Conservation (phyloP, 495 filamentous ascomycete species). For the Lasiosphaeriaceae sp. region DNA sequence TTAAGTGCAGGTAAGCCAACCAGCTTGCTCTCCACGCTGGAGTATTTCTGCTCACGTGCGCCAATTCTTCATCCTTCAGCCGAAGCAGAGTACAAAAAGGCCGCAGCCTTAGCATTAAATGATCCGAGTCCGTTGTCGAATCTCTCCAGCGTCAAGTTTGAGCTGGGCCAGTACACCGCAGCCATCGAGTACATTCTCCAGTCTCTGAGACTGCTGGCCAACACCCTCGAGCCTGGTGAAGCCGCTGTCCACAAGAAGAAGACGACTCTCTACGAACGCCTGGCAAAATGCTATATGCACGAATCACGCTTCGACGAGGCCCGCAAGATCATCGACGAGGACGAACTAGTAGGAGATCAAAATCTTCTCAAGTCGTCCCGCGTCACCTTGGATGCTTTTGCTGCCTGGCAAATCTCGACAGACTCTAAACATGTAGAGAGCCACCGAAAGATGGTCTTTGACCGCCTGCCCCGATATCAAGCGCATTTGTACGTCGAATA, state of each 20-base stretch:
- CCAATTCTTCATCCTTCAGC: background rate
- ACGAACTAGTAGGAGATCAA: constrained; percentile 8
- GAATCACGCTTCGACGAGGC: constrained; percentile 19
- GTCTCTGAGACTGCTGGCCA: constrained; percentile 19
- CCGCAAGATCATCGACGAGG: constrained; percentile 10
- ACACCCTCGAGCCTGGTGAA: background rate
- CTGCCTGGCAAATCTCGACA: background rate
- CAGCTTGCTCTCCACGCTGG: background rate
- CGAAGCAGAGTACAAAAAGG: constrained; percentile 1
- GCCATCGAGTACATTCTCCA: constrained; percentile 20
- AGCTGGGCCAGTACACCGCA: constrained; percentile 28
- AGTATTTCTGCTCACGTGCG: background rate
- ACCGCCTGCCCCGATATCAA: constrained; percentile 23
- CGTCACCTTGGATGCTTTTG: background rate
- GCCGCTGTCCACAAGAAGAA: constrained; percentile 6
- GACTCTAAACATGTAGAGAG: background rate
- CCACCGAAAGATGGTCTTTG: constrained; percentile 12
- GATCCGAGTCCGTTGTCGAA: constrained; percentile 30
- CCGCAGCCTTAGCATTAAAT: constrained; percentile 15
- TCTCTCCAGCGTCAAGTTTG: constrained; percentile 31
- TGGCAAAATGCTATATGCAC: constrained; percentile 28
- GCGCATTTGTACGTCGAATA: constrained; percentile 17
- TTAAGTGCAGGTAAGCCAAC: background rate
- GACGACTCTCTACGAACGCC: constrained; percentile 24
- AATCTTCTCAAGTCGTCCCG: constrained; percentile 2